Evolutionary conservation across 306 rosid species (phyloP).

Genomic region (Vigna reflexopilosa): DNA sequence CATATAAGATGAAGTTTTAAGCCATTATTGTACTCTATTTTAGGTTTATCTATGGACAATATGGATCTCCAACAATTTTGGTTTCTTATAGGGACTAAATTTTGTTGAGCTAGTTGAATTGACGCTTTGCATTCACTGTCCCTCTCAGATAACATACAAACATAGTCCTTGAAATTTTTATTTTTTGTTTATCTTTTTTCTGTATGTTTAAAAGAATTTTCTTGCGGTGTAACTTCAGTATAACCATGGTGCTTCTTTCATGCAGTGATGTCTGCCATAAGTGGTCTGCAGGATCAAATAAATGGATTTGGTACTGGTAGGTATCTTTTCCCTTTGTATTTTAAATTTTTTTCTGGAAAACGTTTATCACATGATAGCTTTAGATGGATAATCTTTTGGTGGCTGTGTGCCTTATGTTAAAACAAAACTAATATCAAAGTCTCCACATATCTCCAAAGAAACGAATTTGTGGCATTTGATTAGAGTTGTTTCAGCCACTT

Average conservation of each 20-base stretch:
- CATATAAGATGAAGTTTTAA: too few relatives aligned
- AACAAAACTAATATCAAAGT: neutral
- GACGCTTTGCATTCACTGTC: slow-evolving; percentile 22
- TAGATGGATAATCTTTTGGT: slow-evolving; percentile 12
- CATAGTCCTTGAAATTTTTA: neutral
- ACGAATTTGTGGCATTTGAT: neutral
- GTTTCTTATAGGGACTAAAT: neutral
- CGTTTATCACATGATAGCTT: slow-evolving; percentile 4
- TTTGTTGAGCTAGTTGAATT: slow-evolving; percentile 39
- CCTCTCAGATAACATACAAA: slow-evolving; percentile 26
- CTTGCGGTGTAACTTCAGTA: slow-evolving; percentile 28
- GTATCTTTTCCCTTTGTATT: slow-evolving; percentile 52
- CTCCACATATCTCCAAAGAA: neutral
- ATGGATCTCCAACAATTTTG: neutral
- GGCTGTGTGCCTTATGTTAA: slow-evolving; percentile 9
- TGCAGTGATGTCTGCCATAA: slow-evolving; percentile 93
- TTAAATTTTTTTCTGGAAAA: slow-evolving; percentile 17
- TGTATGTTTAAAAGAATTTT: slow-evolving; percentile 3
- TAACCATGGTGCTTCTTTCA: slow-evolving; percentile 47
- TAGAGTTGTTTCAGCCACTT: slow-evolving; percentile 9
- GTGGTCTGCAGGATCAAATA: slow-evolving; percentile 84
- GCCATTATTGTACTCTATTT: too few relatives aligned
- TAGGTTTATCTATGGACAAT: too few relatives aligned
- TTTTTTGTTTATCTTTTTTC: slow-evolving; percentile 21
- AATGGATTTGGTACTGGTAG: slow-evolving; percentile 75